These are phyloP conservation scores for Xerocomellus dryophilus DNA, from an alignment of 768 basidiomycete genomes.

Conservation along the genomic window DNA sequence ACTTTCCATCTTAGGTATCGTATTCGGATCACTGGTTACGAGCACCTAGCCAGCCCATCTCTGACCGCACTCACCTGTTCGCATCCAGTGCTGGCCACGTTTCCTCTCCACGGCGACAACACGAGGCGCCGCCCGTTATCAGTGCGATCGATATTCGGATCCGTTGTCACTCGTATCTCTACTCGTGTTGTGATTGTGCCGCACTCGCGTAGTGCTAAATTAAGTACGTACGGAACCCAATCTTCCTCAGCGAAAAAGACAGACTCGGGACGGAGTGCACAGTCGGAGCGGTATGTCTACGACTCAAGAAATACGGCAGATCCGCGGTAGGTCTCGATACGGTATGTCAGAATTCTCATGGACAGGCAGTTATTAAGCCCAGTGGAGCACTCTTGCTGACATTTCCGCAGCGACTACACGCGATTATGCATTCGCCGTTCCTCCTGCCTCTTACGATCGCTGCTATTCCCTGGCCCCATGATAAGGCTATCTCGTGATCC, in stretches of 20 bases:
- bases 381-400: slow-evolving; percentile 21
- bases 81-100: background rate
- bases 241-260: slow-evolving; percentile 1
- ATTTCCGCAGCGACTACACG: slow-evolving; percentile 19
- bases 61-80: background rate
- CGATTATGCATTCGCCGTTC: slow-evolving; percentile 23
- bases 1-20: slow-evolving; percentile 4
- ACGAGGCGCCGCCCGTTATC: slow-evolving; percentile 9
- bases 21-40: background rate
- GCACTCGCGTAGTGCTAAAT: slow-evolving; percentile 1
- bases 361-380: slow-evolving; percentile 9
- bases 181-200: background rate
- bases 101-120: background rate
- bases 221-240: background rate
- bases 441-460: slow-evolving; percentile 24
- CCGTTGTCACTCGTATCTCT: slow-evolving; percentile 7
- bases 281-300: slow-evolving; percentile 3
- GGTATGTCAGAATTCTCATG: slow-evolving; percentile 29
- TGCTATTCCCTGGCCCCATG: slow-evolving; percentile 12
- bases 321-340: slow-evolving; percentile 27
- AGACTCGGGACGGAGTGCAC: slow-evolving; percentile 14
- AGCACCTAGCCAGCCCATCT: background rate
- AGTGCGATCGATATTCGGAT: slow-evolving; percentile 10
- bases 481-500: slow-evolving; percentile 32
- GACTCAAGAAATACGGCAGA: slow-evolving; percentile 18